These are phyloP conservation scores for Claviceps citrina DNA, from an alignment of 2,329 filamentous ascomycete genomes.

Conservation along the genomic window DNA sequence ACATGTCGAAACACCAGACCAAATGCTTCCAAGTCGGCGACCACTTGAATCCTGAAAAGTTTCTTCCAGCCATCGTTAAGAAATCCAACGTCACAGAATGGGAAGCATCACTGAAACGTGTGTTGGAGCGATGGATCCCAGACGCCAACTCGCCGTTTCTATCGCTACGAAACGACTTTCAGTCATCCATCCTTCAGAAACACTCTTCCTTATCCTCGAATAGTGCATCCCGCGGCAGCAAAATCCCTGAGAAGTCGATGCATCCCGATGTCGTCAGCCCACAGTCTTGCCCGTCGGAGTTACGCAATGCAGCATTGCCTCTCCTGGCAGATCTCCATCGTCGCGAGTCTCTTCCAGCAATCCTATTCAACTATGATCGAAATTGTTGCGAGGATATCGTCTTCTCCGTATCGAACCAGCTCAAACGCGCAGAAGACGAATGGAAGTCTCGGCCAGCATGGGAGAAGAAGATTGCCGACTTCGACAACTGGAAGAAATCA, in stretches of 20 bases:
- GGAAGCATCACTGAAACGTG: not conserved
- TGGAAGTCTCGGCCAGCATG: slow-evolving; percentile 46
- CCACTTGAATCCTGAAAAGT: not conserved
- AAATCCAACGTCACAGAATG: not conserved
- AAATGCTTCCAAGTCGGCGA: slow-evolving; percentile 3
- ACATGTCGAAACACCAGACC: slow-evolving; percentile 44
- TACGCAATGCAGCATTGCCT: slow-evolving; percentile 17
- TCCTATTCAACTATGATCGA: slow-evolving; percentile 66
- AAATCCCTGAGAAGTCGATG: not conserved
- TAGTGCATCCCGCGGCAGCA: slow-evolving; percentile 15
- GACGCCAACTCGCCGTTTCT: not conserved
- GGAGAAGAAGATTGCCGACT: slow-evolving; percentile 43
- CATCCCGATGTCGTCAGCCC: slow-evolving; percentile 15
- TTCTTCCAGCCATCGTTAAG: not conserved
- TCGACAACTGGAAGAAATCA: slow-evolving; percentile 9
- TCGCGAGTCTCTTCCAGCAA: slow-evolving; percentile 52
- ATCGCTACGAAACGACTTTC: not conserved
- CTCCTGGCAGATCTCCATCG: slow-evolving; percentile 35
- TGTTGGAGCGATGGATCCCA: not conserved
- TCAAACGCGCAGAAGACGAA: slow-evolving; percentile 14
- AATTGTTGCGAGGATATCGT: slow-evolving; percentile 46
- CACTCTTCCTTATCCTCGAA: no score
- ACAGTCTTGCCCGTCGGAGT: slow-evolving; percentile 34
- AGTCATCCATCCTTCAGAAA: not conserved
- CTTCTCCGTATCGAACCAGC: slow-evolving; percentile 25